Conservation (phyloP, 1,284 basidiomycete species). For the Stereum hirsutum region DNA sequence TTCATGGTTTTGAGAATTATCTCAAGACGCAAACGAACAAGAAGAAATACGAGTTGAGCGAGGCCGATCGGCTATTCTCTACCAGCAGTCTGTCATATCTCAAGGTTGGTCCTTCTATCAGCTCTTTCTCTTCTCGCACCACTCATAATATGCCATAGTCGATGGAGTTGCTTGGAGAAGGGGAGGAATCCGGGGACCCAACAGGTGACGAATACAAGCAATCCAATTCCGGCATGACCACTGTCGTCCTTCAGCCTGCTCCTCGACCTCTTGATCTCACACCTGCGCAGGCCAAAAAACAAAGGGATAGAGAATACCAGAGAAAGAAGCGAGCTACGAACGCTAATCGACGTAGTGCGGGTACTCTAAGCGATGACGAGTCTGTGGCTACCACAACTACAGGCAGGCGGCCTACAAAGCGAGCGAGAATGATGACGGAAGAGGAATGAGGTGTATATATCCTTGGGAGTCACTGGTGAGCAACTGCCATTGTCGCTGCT, state of each 20-base stretch:
- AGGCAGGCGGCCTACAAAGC: slow-evolving; percentile 48
- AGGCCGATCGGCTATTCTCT: slow-evolving; percentile 73
- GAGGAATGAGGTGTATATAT: slow-evolving; percentile 15
- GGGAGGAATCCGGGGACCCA: slow-evolving; percentile 46
- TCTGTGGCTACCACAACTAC: slow-evolving; percentile 37
- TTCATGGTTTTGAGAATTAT: slow-evolving; percentile 76
- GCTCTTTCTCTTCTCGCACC: background rate
- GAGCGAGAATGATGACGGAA: slow-evolving; percentile 53
- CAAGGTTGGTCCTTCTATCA: slow-evolving; percentile 36
- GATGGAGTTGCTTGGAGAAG: slow-evolving; percentile 63
- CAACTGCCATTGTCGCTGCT: too few relatives aligned
- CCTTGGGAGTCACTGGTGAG: background rate
- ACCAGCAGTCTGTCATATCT: slow-evolving; percentile 65
- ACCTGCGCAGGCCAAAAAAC: slow-evolving; percentile 64
- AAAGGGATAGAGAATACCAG: slow-evolving; percentile 68
- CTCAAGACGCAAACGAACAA: slow-evolving; percentile 67
- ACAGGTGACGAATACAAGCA: slow-evolving; percentile 44
- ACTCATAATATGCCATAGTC: slow-evolving; percentile 34
- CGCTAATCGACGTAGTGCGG: slow-evolving; percentile 45
- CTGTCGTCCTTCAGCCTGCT: slow-evolving; percentile 66
- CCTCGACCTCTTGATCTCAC: slow-evolving; percentile 52
- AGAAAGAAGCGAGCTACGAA: slow-evolving; percentile 54
- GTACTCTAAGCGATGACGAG: slow-evolving; percentile 62
- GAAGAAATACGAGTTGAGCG: slow-evolving; percentile 58
- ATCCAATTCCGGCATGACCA: slow-evolving; percentile 58